Percentiles rank a stretch among this genome's conserved stretches.
These are phyloP conservation scores for Epichloe uncinata DNA, from an alignment of 2,329 filamentous ascomycete genomes.

Conservation along the genomic window DNA sequence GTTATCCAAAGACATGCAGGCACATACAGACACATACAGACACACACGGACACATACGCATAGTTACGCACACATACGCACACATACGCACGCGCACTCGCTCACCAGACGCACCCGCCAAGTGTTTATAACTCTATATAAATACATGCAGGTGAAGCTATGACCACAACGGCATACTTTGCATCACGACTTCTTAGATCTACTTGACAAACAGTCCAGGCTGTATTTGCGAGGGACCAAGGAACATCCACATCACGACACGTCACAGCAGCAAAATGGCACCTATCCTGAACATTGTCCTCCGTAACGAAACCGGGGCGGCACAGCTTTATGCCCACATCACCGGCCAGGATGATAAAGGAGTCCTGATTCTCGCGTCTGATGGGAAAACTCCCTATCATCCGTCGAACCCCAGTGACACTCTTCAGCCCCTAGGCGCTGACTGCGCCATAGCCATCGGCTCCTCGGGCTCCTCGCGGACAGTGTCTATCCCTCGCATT, in stretches of 20 bases:
- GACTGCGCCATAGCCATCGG: slow-evolving; percentile 54
- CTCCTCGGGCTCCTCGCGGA: slow-evolving; percentile 42
- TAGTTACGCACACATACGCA: too few relatives aligned
- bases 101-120: neutral
- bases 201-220: too few relatives aligned
- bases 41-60: too few relatives aligned
- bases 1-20: too few relatives aligned
- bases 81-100: too few relatives aligned
- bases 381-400: slow-evolving; percentile 55
- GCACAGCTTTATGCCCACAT: slow-evolving; percentile 51
- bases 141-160: too few relatives aligned
- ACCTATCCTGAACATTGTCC: slow-evolving; percentile 38
- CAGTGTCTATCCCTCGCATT: slow-evolving; percentile 54
- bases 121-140: too few relatives aligned
- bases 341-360: slow-evolving; percentile 47
- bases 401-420: slow-evolving; percentile 42
- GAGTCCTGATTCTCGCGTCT: slow-evolving; percentile 47
- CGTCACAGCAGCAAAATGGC: slow-evolving; percentile 4
- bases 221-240: too few relatives aligned
- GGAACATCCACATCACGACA: too few relatives aligned
- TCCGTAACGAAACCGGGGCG: slow-evolving; percentile 53
- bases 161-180: neutral
- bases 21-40: too few relatives aligned
- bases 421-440: slow-evolving; percentile 35
- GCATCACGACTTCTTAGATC: neutral